Evolutionary conservation across 2,329 filamentous ascomycete genomes (phyloP).

Genomic region (Alternaria longipes): DNA sequence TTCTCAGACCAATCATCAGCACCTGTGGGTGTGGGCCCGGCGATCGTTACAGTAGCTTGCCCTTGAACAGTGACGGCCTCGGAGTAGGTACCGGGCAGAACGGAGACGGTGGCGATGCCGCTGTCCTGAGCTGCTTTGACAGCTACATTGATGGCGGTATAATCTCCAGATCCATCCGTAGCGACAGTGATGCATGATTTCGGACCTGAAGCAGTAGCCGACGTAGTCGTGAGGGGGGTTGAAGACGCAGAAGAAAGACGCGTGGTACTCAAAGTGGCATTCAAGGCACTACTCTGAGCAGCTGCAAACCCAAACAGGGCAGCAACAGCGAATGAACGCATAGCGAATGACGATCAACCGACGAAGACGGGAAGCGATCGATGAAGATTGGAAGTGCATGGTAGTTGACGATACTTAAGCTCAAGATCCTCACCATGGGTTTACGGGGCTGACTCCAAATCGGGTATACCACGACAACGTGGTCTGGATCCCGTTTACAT

Average conservation of each 20-base stretch:
- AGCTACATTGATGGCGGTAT: conserved; percentile 57
- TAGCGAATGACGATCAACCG: conserved; percentile 17
- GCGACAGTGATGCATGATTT: conserved; percentile 55
- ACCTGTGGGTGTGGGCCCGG: conserved; percentile 43
- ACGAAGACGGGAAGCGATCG: conserved; percentile 2
- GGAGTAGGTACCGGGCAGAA: conserved; percentile 58
- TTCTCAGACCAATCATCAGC: conserved; percentile 50
- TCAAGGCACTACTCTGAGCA: conserved; percentile 26
- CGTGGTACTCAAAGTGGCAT: conserved; percentile 5
- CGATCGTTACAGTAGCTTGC: conserved; percentile 55
- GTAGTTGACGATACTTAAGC: conserved; percentile 8
- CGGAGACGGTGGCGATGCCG: conserved; percentile 55
- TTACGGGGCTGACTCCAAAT: conserved; percentile 13
- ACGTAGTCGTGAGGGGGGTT: not conserved
- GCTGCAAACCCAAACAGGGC: conserved; percentile 23
- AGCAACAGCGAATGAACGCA: conserved; percentile 22
- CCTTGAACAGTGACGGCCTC: conserved; percentile 55
- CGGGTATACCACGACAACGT: conserved; percentile 5
- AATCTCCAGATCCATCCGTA: conserved; percentile 56
- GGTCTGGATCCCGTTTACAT: conserved; percentile 10
- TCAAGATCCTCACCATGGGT: conserved; percentile 19
- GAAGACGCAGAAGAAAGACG: conserved; percentile 7
- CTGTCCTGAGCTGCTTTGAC: conserved; percentile 56
- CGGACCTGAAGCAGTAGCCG: conserved; percentile 12
- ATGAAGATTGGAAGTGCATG: conserved; percentile 4